Conservation (phyloP, 2,329 filamentous ascomycete genomes). For the Neofusicoccum sp. region DNA sequence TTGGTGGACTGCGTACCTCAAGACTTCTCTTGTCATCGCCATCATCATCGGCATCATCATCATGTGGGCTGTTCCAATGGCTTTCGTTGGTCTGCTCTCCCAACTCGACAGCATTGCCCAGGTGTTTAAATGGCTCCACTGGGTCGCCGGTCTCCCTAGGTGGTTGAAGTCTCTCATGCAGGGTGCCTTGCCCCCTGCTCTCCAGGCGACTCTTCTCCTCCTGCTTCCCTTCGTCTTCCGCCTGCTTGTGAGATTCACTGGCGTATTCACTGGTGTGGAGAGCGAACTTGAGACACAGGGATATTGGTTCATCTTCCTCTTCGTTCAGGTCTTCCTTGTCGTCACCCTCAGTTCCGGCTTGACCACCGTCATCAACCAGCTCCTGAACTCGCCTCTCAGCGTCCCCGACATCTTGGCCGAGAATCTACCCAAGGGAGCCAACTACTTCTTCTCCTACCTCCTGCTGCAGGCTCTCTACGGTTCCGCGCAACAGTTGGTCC, state of each 20-base stretch:
- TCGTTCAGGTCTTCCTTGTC: constrained; percentile 91
- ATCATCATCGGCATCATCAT: constrained; percentile 74
- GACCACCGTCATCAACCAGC: constrained; percentile 61
- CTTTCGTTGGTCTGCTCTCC: constrained; percentile 79
- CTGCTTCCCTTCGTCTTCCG: constrained; percentile 77
- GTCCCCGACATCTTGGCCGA: constrained; percentile 70
- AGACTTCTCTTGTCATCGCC: constrained; percentile 63
- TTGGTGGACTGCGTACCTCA: constrained; percentile 88
- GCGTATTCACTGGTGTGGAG: constrained; percentile 77
- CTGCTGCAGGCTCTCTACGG: constrained; percentile 75
- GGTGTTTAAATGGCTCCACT: constrained; percentile 66
- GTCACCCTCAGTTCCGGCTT: constrained; percentile 81
- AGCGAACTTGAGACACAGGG: constrained; percentile 80
- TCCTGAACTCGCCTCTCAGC: constrained; percentile 63
- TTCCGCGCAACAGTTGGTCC: constrained; percentile 77
- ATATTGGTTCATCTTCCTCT: constrained; percentile 92
- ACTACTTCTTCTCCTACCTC: constrained; percentile 99
- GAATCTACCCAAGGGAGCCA: constrained; percentile 81
- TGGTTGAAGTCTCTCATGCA: constrained; percentile 67
- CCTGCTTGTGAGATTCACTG: constrained; percentile 70
- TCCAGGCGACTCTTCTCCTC: constrained; percentile 75
- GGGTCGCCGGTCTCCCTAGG: constrained; percentile 62
- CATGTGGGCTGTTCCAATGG: constrained; percentile 87
- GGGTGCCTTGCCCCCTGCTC: constrained; percentile 78
- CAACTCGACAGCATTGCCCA: constrained; percentile 70